Percentiles rank a stretch among this genome's conserved stretches.
These are phyloP conservation scores for Claviceps humidiphila DNA, from an alignment of 2,329 filamentous ascomycete genomes.

Conservation along the genomic window DNA sequence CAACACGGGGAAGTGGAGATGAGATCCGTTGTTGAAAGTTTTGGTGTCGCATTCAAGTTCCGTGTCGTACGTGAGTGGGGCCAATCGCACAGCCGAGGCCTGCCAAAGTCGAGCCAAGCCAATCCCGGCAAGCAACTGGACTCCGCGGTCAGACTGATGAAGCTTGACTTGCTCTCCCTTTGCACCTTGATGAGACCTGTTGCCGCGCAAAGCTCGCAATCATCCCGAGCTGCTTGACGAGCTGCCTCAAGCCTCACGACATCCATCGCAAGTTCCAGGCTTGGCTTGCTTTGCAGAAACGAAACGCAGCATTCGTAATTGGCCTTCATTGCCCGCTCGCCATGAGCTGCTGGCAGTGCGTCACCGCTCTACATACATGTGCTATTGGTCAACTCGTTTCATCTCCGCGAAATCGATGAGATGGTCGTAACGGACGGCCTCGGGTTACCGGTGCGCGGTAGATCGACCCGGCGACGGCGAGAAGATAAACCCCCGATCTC, in stretches of 20 bases:
- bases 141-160: background rate
- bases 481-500: constrained; percentile 64
- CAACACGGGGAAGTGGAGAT: too few relatives aligned
- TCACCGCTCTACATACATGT: background rate
- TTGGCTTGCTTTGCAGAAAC: background rate
- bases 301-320: background rate
- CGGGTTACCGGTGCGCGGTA: constrained; percentile 17
- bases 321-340: background rate
- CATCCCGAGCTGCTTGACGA: background rate
- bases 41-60: too few relatives aligned
- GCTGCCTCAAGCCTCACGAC: background rate
- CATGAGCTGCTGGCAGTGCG: background rate
- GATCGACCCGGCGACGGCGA: constrained; percentile 38
- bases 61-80: too few relatives aligned
- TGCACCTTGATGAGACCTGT: background rate
- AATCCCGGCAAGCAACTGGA: background rate
- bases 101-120: background rate
- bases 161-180: background rate
- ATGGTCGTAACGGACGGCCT: constrained; percentile 19
- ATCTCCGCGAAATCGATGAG: background rate
- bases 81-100: too few relatives aligned
- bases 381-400: background rate
- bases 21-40: too few relatives aligned
- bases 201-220: background rate
- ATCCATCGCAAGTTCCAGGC: background rate